Conservation (phyloP, 2,329 filamentous ascomycete genomes). For the Arthrobotrys entomopaga region DNA sequence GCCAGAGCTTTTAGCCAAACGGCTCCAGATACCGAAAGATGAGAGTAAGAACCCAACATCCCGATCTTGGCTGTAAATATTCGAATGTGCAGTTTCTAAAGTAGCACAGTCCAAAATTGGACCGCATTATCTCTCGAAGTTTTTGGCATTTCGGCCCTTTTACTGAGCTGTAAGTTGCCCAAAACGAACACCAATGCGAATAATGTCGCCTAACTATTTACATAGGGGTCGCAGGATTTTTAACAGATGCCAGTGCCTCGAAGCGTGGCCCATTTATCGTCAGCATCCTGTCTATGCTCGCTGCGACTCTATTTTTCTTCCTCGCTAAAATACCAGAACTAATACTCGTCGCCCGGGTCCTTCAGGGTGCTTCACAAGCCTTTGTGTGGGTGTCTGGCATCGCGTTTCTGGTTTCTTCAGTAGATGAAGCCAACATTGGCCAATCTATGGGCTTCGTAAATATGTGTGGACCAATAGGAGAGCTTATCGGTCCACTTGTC, state of each 20-base stretch:
- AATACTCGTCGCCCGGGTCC: background rate
- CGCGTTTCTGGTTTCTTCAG: conserved; percentile 1
- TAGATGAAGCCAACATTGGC: background rate
- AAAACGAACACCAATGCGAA: background rate
- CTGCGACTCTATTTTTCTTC: conserved; percentile 1
- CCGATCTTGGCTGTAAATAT: no score
- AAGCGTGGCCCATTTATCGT: conserved; percentile 2
- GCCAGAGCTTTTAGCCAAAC: background rate
- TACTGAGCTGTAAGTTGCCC: conserved; percentile 1
- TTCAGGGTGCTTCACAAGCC: conserved; percentile 3
- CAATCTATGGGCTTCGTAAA: background rate
- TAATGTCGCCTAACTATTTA: background rate
- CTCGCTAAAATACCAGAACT: background rate
- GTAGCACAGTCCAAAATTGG: no score
- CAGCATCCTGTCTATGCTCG: background rate
- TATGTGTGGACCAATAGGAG: background rate
- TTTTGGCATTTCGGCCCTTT: background rate
- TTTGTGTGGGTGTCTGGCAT: background rate
- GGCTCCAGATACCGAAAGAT: background rate
- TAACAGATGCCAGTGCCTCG: background rate
- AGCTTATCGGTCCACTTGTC: background rate
- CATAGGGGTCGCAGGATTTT: conserved; percentile 6
- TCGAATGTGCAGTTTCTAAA: no score
- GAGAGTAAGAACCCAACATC: conserved; percentile 3
- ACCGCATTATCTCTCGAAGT: conserved; percentile 2